Evolutionary conservation across 2,329 filamentous ascomycete species (phyloP).

Genomic region (Botrytis cinerea): DNA sequence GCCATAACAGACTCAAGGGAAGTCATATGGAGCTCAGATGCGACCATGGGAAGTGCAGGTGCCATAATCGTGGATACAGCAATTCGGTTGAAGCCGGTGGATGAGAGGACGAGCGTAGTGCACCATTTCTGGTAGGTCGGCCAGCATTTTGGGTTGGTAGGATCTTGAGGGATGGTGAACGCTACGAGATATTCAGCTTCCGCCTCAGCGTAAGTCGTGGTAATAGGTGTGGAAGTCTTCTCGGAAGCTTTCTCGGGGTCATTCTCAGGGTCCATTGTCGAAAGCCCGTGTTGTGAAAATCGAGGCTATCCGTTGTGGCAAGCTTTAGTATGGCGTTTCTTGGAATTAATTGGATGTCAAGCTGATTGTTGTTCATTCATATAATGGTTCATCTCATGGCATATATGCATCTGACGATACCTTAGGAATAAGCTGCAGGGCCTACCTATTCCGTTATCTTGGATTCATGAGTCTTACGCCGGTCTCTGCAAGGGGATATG

Average conservation of each 20-base stretch:
- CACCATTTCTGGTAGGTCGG: neutral
- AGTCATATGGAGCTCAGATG: neutral
- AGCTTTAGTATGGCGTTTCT: neutral
- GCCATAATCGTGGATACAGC: constrained; percentile 1
- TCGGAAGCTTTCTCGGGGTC: constrained; percentile 9
- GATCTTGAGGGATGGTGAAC: constrained; percentile 37
- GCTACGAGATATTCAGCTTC: constrained; percentile 29
- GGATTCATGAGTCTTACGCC: neutral
- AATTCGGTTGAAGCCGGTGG: neutral
- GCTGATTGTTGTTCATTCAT: neutral
- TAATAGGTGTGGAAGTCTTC: neutral
- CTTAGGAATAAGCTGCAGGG: neutral
- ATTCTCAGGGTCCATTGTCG: neutral
- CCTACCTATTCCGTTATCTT: neutral
- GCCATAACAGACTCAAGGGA: neutral
- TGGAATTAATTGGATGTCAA: neutral
- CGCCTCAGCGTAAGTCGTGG: constrained; percentile 3
- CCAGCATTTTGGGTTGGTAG: constrained; percentile 40
- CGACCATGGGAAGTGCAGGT: neutral
- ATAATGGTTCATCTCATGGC: neutral
- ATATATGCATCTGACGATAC: neutral
- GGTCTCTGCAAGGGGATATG: neutral
- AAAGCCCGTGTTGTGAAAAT: neutral
- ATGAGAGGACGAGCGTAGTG: neutral
- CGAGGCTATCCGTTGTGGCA: neutral